These are phyloP conservation scores for Daedaleopsis nitida DNA, from an alignment of 768 basidiomycete species.

Conservation along the genomic window DNA sequence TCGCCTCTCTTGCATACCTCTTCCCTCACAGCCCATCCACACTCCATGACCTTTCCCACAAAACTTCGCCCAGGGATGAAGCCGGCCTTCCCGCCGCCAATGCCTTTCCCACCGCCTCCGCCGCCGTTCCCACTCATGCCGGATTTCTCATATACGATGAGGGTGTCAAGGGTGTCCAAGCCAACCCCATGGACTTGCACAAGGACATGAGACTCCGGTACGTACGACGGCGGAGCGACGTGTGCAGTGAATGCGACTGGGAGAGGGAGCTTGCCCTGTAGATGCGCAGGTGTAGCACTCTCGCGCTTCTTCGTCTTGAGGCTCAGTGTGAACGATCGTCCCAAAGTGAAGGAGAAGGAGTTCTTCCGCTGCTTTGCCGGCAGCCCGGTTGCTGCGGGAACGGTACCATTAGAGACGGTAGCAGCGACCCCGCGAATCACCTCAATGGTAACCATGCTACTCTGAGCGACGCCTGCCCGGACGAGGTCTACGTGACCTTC, in stretches of 20 bases:
- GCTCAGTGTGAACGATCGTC: conserved; percentile 22
- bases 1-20: conserved; percentile 72
- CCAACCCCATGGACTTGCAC: conserved; percentile 92
- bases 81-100: conserved; percentile 40
- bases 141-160: conserved; percentile 56
- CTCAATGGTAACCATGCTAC: conserved; percentile 88
- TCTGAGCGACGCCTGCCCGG: conserved; percentile 76
- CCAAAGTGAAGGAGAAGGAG: conserved; percentile 23
- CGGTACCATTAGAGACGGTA: conserved; percentile 3
- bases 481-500: conserved; percentile 72
- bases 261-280: conserved; percentile 26
- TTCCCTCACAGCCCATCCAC: conserved; percentile 75
- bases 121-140: conserved; percentile 25
- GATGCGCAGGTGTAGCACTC: conserved; percentile 27
- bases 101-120: conserved; percentile 32
- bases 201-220: conserved; percentile 68
- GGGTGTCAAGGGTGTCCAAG: conserved; percentile 72
- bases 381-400: background rate
- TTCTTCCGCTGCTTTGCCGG: conserved; percentile 18
- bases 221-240: conserved; percentile 67
- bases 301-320: conserved; percentile 20
- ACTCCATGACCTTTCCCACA: conserved; percentile 80
- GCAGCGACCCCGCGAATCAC: conserved; percentile 56
- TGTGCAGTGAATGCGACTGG: conserved; percentile 35
- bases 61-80: conserved; percentile 89